A percentile compares a stretch with the other conserved stretches of the same genome.
Evolutionary conservation across 768 basidiomycete genomes (phyloP).

Genomic region (Lentinula raphanica): DNA sequence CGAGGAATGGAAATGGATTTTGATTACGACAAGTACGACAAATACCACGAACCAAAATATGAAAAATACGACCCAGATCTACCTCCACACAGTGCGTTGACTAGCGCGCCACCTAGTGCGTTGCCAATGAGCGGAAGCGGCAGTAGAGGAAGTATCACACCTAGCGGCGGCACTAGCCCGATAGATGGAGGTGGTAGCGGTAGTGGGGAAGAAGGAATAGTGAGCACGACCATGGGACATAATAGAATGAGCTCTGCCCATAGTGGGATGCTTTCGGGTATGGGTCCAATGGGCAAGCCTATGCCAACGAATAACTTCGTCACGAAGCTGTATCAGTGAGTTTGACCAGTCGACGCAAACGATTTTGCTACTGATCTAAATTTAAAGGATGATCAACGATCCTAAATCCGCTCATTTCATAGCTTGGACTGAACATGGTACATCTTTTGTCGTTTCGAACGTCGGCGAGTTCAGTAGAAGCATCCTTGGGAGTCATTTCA

Average conservation of each 20-base stretch:
- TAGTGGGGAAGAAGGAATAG: background rate
- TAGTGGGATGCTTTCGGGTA: constrained; percentile 31
- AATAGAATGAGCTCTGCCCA: constrained; percentile 5
- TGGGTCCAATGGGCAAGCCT: constrained; percentile 62
- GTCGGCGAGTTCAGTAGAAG: constrained; percentile 82
- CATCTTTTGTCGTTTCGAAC: constrained; percentile 82
- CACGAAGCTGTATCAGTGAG: constrained; percentile 82
- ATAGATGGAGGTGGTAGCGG: constrained; percentile 8
- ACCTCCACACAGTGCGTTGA: background rate
- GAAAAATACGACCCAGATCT: constrained; percentile 5
- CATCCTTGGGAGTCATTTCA: constrained; percentile 83
- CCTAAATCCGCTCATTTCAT: constrained; percentile 76
- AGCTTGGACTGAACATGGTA: constrained; percentile 76
- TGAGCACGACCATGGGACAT: background rate
- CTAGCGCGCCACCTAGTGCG: background rate
- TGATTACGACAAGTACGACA: constrained; percentile 1
- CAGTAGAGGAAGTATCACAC: constrained; percentile 1
- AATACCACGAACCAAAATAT: constrained; percentile 1
- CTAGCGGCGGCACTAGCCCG: constrained; percentile 7
- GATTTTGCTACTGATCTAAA: background rate
- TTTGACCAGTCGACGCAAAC: constrained; percentile 13
- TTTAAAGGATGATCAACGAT: constrained; percentile 77
- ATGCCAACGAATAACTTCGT: constrained; percentile 79
- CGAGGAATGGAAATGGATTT: background rate
- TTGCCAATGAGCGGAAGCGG: background rate